Base-by-base conservation (phyloP, 2,329 filamentous ascomycete genomes). In the Pseudogymnoascus sp. region DNA sequence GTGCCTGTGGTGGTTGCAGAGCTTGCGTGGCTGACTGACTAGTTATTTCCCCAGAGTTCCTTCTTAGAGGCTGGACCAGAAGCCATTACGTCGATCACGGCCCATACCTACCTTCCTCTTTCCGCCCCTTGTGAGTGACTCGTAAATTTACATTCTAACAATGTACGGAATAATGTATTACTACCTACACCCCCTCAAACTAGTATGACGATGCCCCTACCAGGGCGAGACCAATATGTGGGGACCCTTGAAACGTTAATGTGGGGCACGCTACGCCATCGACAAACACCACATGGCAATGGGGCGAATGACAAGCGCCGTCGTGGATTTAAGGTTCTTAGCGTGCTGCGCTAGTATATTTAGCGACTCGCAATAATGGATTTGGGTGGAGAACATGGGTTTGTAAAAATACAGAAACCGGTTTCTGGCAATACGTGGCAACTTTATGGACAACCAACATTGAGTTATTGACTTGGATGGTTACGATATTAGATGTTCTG, bases 391-490 rank as follows among this genome's bases (percentile, higher is more conserved):
- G 15, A 11, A 53, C 26, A 31, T 8, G 15, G 17, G 26, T 7
- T 13, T 31, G 47, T 31, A 31, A 53, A 13, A 53, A 19, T 31
- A 19, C 47, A 31, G 26, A 53, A 53, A 53, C 47, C 23, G 47
- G 47, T 53, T 53, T 53, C 47, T 53, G 3, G 15, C 47, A 53
- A 53, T 53, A 53, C n/a, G 47, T 53, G 47, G 47, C 47, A 31
- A 8, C 9, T 31, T 10, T 8, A n/a, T n/a, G 8, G 13, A 50
- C 13, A n/a, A 3, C 47, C 26, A 53, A 17, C 15, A 19, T 53
- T 31, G 15, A 11, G 26, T 31, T 53, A 31, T 31, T 28, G 26
- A 11, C 26, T 19, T 19, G 47, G 47, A 31, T 31, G 13, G n/a
- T 53, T 31, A 17, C n/a, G 26, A 53, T 53, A 17, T 19, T 53